Percentiles rank a stretch among this genome's conserved stretches.
Evolutionary conservation across 805 yeast species (phyloP).

Genomic region (Komagataella ulmi): DNA sequence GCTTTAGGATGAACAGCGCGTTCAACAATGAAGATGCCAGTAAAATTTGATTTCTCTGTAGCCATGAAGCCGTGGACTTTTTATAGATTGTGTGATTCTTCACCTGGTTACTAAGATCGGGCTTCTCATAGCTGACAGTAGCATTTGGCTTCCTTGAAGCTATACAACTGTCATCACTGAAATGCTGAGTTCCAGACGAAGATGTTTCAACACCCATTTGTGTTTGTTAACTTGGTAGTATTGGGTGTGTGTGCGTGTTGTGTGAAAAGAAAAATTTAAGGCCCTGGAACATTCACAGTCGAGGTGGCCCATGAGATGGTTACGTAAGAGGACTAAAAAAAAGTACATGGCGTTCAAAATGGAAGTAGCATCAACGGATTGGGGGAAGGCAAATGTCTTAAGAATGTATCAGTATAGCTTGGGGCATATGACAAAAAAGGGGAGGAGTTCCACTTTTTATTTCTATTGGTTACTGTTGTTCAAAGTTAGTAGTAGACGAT

Average conservation of each 20-base stretch:
- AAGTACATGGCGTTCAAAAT: neutral
- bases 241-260: neutral
- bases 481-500: conserved; percentile 16
- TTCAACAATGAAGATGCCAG: conserved; percentile 6
- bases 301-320: neutral
- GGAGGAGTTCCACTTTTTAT: neutral
- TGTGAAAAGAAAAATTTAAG: neutral
- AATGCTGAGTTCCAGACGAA: neutral
- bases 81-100: neutral
- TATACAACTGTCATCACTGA: neutral
- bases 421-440: neutral
- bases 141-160: neutral
- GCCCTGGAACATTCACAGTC: neutral
- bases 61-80: neutral
- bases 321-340: neutral
- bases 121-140: neutral
- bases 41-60: conserved; percentile 4
- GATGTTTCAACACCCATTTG: neutral
- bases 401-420: neutral
- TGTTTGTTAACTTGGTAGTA: neutral
- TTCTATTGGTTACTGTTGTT: conserved; percentile 1
- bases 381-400: neutral
- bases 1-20: conserved; percentile 8
- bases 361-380: neutral
- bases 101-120: neutral